These are phyloP conservation scores for Solanum chacoense DNA, from an alignment of 305 asterid genomes.

Conservation along the genomic window DNA sequence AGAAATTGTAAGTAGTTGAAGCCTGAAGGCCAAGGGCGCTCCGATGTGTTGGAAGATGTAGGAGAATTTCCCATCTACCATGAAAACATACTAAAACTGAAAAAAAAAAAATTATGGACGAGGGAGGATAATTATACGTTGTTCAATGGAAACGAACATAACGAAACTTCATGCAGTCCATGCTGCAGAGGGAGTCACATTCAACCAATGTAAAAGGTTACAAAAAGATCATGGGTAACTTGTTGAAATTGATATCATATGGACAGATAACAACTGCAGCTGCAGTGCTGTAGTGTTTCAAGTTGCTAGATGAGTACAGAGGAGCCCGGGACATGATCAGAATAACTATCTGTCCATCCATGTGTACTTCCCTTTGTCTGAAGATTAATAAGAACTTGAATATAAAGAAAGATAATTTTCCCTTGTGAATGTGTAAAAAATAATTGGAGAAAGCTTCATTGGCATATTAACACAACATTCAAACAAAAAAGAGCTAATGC, in stretches of 20 bases:
- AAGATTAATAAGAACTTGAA: background rate
- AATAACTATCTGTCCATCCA: background rate
- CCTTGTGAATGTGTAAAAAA: background rate
- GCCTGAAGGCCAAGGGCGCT: background rate
- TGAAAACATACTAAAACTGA: background rate
- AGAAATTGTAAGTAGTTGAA: background rate
- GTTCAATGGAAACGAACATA: slow-evolving; percentile 10
- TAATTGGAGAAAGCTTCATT: background rate
- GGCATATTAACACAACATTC: background rate
- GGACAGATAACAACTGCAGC: slow-evolving; percentile 37
- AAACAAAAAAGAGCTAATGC: background rate
- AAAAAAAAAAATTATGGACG: background rate
- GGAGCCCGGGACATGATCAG: slow-evolving; percentile 21
- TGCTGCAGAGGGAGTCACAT: slow-evolving; percentile 27
- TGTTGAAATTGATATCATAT: slow-evolving; percentile 24
- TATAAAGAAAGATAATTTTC: background rate
- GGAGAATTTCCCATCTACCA: background rate
- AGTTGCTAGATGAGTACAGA: slow-evolving; percentile 28
- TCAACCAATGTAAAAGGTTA: slow-evolving; percentile 27
- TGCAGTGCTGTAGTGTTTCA: slow-evolving; percentile 42
- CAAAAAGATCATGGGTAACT: slow-evolving; percentile 31
- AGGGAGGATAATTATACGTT: background rate
- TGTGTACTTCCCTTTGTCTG: background rate
- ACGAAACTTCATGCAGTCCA: slow-evolving; percentile 28
- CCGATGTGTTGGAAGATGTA: background rate